phyloP scores from a whole-genome alignment of 305 asterid species.

The Fraxinus ornus region DNA sequence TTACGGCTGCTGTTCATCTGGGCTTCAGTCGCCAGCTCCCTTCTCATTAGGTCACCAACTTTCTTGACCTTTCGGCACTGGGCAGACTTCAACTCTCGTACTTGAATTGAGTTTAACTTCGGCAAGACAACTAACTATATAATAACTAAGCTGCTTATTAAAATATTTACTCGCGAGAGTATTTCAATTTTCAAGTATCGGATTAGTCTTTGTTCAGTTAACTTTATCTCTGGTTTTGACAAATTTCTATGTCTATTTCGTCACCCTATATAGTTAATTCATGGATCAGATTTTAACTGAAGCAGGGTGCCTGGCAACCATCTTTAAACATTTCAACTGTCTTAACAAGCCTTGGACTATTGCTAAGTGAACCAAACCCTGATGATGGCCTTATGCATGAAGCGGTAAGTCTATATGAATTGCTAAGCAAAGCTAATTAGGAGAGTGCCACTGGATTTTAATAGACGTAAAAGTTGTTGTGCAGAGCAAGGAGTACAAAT shows the following conservation, averaged over 20 bases:
- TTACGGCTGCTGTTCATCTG: background rate
- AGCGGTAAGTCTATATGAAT: constrained; percentile 52
- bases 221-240: background rate
- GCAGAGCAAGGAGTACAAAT: constrained; percentile 88
- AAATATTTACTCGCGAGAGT: background rate
- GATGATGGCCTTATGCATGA: constrained; percentile 94
- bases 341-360: constrained; percentile 69
- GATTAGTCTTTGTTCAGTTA: background rate
- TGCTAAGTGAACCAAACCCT: constrained; percentile 82
- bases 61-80: background rate
- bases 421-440: background rate
- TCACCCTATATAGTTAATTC: background rate
- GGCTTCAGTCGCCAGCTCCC: background rate
- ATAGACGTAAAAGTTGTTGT: constrained; percentile 18
- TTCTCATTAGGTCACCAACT: background rate
- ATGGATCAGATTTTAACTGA: constrained; percentile 17
- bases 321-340: constrained; percentile 84
- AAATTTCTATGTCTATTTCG: background rate
- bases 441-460: constrained; percentile 14
- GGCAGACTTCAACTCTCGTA: background rate
- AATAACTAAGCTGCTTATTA: background rate
- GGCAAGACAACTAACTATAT: background rate
- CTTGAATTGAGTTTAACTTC: background rate
- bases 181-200: background rate
- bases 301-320: constrained; percentile 92